Evolutionary conservation across 192 early-diverging fungal genomes (phyloP), one percentile per base, ranked within the genome.

Genomic region (Chytriomyces hyalinus): DNA sequence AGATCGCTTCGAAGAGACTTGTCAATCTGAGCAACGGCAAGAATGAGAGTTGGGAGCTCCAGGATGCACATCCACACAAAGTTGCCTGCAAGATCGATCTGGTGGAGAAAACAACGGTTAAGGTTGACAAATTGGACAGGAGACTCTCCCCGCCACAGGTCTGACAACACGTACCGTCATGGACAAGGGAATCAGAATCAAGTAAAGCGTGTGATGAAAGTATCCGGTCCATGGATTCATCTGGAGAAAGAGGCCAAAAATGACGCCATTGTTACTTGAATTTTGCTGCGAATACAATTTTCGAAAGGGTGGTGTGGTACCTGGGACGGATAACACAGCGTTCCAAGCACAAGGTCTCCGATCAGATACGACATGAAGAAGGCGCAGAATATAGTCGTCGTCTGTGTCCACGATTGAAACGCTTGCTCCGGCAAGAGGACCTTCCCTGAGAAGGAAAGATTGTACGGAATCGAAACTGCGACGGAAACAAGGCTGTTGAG

Each of bases 191-290:
- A 82, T 76, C 17, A 86, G 68, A 74, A 81, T 78, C 9, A 85
- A 17, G 67, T 89, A 92, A 45, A 86, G 73, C 22, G 81, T 84
- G 69, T 92, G 91, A 78, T 92, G 91, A 46, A 91, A 84, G 78
- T 88, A 92, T 6, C 90, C 91, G 8, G 84, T 88, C 49, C 90
- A 53, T 4, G 79, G 17, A 26, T 80, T 82, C 46, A 92, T 90
- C 6, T 83, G 83, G 9, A 83, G 79, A 24, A 5, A 49, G 15
- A 49, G 47, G 22, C 15, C 1, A n/a, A 60, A 2, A 17, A 48
- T 10, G 46, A 17, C 57, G 4, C 36, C 36, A 36, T 36, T 36
- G 36, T 36, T 36, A 2, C 36, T 36, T 36, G 36, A 36, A 36
- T 36, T 36, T 36, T 36, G 36, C 36, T 36, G 36, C 36, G 36